Evolutionary conservation across 2,329 filamentous ascomycete genomes (phyloP).

Genomic region (Emmonsiellopsis sp.): DNA sequence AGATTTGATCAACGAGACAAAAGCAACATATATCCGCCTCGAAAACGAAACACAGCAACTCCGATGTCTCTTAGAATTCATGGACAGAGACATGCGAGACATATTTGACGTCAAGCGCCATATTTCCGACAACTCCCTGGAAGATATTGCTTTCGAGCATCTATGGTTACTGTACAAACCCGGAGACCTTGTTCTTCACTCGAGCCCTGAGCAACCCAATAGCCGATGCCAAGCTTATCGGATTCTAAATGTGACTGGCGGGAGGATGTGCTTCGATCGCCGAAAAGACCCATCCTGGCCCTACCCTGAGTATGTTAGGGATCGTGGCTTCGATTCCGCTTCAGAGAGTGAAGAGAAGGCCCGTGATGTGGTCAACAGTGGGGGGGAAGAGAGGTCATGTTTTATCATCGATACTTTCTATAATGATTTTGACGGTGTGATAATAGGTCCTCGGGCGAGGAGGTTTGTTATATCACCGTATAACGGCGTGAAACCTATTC

Average conservation of each 20-base stretch:
- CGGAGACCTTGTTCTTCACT: background rate
- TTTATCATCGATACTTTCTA: background rate
- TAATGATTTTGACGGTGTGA: background rate
- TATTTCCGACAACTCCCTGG: background rate
- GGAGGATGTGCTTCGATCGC: background rate
- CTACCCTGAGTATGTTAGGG: background rate
- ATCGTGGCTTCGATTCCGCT: background rate
- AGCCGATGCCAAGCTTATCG: background rate
- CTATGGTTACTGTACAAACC: slow-evolving; percentile 1
- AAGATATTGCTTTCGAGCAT: slow-evolving; percentile 1
- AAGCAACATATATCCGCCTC: background rate
- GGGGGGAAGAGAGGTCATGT: background rate
- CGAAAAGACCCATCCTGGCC: too few species aligned
- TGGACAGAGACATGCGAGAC: slow-evolving; percentile 2
- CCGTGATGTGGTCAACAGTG: background rate
- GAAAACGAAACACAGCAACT: background rate
- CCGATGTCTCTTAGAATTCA: slow-evolving; percentile 1
- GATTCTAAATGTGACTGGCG: background rate
- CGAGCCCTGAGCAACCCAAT: background rate
- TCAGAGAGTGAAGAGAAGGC: slow-evolving; percentile 1
- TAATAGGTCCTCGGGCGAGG: background rate
- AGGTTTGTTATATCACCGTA: background rate
- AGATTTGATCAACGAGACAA: background rate
- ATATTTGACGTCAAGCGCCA: background rate
- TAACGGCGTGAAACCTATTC: background rate